These are phyloP conservation scores for Jatropha curcas DNA, from an alignment of 345 rosid species.

Conservation along the genomic window DNA sequence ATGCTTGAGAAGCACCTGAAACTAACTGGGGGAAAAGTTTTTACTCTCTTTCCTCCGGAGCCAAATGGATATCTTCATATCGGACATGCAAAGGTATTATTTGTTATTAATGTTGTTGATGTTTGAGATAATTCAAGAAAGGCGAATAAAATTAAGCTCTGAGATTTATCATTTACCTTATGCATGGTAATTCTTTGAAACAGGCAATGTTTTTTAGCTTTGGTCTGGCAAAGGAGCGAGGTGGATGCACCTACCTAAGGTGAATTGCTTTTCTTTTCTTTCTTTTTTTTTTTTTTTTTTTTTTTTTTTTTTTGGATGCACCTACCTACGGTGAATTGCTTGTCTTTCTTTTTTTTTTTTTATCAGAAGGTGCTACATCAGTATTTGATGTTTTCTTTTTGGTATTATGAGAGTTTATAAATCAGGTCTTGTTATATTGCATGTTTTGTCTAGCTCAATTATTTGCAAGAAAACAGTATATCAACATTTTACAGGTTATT, in stretches of 20 bases:
- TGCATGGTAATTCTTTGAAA: not conserved
- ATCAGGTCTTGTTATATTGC: not conserved
- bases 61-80: conserved; percentile 99
- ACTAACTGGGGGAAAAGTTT: conserved; percentile 72
- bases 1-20: conserved; percentile 79
- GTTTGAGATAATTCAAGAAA: conserved; percentile 1
- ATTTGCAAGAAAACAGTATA: not conserved
- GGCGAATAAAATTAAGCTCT: not conserved
- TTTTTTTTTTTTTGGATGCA: no score
- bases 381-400: conserved; percentile 2
- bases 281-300: no score
- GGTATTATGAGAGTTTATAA: not conserved
- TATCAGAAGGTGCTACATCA: not conserved
- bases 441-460: not conserved
- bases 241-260: conserved; percentile 89
- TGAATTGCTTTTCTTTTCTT: conserved; percentile 22
- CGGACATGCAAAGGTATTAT: conserved; percentile 93
- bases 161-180: conserved; percentile 1
- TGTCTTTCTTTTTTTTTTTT: no score
- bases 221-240: conserved; percentile 94
- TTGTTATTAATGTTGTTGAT: not conserved
- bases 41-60: conserved; percentile 91
- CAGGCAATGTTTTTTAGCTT: conserved; percentile 98
- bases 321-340: no score
- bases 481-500: not conserved